Percentiles rank a stretch among this genome's conserved stretches.
Conservation (phyloP, 148 eudicot species). For the Chenopodium quinoa region DNA sequence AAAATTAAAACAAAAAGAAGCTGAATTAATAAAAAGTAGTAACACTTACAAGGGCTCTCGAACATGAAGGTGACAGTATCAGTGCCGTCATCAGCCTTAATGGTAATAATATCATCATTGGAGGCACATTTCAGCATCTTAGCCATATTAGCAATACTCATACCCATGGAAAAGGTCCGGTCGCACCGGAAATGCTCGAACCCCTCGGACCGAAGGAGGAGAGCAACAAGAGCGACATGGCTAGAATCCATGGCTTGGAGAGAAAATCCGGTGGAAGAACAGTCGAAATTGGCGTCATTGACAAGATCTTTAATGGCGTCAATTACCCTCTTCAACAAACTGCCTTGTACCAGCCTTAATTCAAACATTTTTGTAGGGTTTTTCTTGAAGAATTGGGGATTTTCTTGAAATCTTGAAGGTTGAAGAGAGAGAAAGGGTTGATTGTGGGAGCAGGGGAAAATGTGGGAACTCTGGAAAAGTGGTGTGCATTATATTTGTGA, state of each 20-base stretch:
- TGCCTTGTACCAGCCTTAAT: conserved; percentile 52
- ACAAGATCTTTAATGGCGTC: conserved; percentile 69
- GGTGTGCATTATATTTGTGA: background rate
- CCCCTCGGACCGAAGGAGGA: conserved; percentile 62
- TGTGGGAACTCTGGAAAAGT: background rate
- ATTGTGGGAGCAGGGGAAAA: background rate
- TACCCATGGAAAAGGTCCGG: conserved; percentile 57
- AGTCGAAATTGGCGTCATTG: conserved; percentile 65
- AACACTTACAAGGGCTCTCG: conserved; percentile 53
- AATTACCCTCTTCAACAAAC: conserved; percentile 52
- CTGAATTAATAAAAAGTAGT: background rate
- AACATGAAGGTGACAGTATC: conserved; percentile 73
- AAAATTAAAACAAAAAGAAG: background rate
- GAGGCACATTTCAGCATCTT: conserved; percentile 60
- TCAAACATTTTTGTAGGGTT: conserved; percentile 44
- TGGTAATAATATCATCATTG: conserved; percentile 57
- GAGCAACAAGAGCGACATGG: conserved; percentile 67
- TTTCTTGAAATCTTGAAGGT: background rate
- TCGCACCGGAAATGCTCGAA: conserved; percentile 77
- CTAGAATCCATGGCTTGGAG: conserved; percentile 79
- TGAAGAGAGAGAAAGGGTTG: background rate
- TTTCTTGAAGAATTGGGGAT: background rate
- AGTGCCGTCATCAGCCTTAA: conserved; percentile 62
- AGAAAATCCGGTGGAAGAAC: conserved; percentile 57
- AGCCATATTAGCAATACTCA: conserved; percentile 51